Conservation (phyloP, 345 rosid species). For the Gossypium anomalum region DNA sequence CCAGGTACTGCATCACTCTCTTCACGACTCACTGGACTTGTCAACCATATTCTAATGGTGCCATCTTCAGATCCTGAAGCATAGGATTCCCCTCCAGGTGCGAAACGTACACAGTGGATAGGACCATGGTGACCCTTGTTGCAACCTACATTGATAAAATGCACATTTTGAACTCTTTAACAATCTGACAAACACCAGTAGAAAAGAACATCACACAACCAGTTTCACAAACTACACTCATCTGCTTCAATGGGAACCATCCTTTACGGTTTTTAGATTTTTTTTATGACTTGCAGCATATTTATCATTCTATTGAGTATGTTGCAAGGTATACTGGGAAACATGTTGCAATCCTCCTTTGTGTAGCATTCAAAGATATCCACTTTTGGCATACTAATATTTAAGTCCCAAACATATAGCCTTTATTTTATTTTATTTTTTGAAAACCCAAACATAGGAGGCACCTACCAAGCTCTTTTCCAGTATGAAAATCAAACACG, state of each 20-base stretch:
- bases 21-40: conserved; percentile 33
- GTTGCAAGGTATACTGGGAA: background rate
- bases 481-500: conserved; percentile 61
- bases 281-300: background rate
- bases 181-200: background rate
- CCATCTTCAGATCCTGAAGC: conserved; percentile 99
- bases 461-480: conserved; percentile 58
- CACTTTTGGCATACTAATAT: background rate
- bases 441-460: background rate
- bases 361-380: background rate
- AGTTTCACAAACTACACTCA: background rate
- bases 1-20: conserved; percentile 23
- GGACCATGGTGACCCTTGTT: conserved; percentile 99
- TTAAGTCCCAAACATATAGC: background rate
- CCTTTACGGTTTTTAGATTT: background rate
- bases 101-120: conserved; percentile 83
- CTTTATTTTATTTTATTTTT: background rate
- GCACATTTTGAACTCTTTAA: conserved; percentile 13
- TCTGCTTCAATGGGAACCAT: background rate
- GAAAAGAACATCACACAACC: background rate
- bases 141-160: conserved; percentile 54
- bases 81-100: conserved; percentile 92
- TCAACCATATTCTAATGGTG: conserved; percentile 60
- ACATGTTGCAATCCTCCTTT: background rate
- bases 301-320: background rate